Evolutionary conservation across 495 filamentous ascomycete genomes (phyloP).

Genomic region (Penicillium canescens): DNA sequence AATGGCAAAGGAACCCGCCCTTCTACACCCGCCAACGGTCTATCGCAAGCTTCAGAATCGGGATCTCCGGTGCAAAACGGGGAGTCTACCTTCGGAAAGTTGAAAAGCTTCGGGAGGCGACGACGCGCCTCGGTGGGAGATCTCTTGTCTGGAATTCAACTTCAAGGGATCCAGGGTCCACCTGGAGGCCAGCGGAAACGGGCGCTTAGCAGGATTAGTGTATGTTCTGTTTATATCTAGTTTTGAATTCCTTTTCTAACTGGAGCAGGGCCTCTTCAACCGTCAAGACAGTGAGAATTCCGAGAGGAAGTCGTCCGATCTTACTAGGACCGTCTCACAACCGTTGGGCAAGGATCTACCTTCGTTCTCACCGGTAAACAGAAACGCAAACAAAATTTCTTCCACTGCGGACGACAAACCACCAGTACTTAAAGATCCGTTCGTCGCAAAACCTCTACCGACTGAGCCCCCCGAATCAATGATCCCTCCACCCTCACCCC

Average conservation of each 20-base stretch:
- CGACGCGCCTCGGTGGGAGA: slow-evolving; percentile 33
- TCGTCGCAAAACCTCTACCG: slow-evolving; percentile 8
- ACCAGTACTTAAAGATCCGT: neutral
- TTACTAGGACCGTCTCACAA: neutral
- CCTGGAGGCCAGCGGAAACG: slow-evolving; percentile 16
- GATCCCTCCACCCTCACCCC: slow-evolving; percentile 2
- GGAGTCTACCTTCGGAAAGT: slow-evolving; percentile 29
- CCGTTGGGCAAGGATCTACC: slow-evolving; percentile 4
- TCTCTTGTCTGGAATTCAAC: slow-evolving; percentile 21
- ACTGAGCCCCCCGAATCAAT: slow-evolving; percentile 1
- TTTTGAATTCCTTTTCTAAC: slow-evolving; percentile 1
- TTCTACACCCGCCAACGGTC: slow-evolving; percentile 24
- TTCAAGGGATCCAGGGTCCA: slow-evolving; percentile 20
- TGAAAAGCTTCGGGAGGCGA: slow-evolving; percentile 32
- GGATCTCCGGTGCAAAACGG: slow-evolving; percentile 7
- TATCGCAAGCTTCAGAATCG: slow-evolving; percentile 11
- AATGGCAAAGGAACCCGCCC: slow-evolving; percentile 26
- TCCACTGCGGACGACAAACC: neutral
- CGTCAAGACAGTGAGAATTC: slow-evolving; percentile 15
- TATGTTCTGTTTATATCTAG: slow-evolving; percentile 3
- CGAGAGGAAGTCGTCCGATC: neutral
- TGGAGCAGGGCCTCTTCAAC: slow-evolving; percentile 16
- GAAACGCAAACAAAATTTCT: neutral
- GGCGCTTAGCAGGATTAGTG: slow-evolving; percentile 19
- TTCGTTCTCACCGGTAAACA: neutral